Conservation (phyloP, 208 protist genomes). For the Sergeia podlipaevii region DNA sequence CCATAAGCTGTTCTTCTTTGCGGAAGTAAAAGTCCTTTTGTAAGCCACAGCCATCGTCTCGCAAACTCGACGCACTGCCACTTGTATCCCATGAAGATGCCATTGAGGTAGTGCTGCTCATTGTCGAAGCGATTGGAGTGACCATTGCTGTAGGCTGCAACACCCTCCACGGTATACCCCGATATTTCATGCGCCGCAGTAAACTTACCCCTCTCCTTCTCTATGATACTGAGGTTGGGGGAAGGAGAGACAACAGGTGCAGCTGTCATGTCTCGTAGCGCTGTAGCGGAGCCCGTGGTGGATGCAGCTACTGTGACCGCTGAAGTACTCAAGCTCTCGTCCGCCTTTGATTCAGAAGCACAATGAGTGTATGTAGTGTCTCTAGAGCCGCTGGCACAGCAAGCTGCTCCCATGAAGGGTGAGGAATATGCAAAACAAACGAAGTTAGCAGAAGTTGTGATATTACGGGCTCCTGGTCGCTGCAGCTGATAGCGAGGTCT, state of each 20-base stretch:
- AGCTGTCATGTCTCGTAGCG: conserved; percentile 5
- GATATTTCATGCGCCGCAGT: conserved; percentile 39
- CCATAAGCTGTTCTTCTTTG: conserved; percentile 39
- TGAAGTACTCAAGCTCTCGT: too few species aligned
- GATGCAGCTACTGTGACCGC: too few species aligned
- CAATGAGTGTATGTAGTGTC: too few species aligned
- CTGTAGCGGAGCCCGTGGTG: too few species aligned
- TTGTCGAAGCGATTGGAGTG: conserved; percentile 35
- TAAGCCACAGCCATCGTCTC: conserved; percentile 64
- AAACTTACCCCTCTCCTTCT: background rate
- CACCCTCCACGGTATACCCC: conserved; percentile 47
- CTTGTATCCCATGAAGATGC: conserved; percentile 76
- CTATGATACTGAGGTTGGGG: background rate
- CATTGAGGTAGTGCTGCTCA: conserved; percentile 34
- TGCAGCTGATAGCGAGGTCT: too few species aligned
- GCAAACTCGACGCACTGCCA: conserved; percentile 90
- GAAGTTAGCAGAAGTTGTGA: too few species aligned
- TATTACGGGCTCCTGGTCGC: too few species aligned
- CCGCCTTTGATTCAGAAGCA: too few species aligned
- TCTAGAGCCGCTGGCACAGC: too few species aligned
- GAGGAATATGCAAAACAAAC: too few species aligned
- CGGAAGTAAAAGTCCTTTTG: conserved; percentile 59
- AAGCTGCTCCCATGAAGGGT: too few species aligned
- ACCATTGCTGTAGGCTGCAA: conserved; percentile 75
- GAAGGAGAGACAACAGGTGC: conserved; percentile 2